Evolutionary conservation across 768 basidiomycete genomes (phyloP), one percentile per base, ranked within the genome.

Genomic region (Tephrocybe sp.): DNA sequence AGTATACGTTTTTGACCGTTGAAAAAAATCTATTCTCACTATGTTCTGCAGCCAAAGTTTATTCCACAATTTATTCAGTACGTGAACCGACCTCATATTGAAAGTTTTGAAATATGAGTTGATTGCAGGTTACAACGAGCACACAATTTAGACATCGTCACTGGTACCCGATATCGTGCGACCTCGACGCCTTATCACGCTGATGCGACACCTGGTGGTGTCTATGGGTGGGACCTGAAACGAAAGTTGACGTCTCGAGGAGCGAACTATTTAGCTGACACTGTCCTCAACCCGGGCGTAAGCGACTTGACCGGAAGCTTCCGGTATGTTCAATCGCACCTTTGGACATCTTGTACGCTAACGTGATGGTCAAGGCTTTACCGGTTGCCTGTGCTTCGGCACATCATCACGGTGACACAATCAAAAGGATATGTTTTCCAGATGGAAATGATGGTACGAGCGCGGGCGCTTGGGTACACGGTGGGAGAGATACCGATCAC

Each of bases 381-480:
- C 65, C 84, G 89, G 34, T 65, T 82, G 10, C 75, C 77, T 0
- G 93, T 89, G 6, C 74, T 96, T 48, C 80, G 79, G 42, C 84
- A 92, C 58, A 88, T 96, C 62, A 95, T 96, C 60, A 81, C 85
- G 4, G 78, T 85, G 57, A 92, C 89, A 1, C 79, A 85, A 54
- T 92, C 92, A 2, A 89, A 89, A 57, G 93, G 93, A 8, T 96
- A 95, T 60, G 93, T 96, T 26, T 95, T 96, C 74, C 93, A 96
- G 75, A 96, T 96, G 93, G 93, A 96, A 66, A 96, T 95, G 87
- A 95, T 95, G 80, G 93, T 92, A 16, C 82, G 93, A 1, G 93
- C 93, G 4, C 79, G 85, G 17, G 82, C 88, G 1, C 70, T 91
- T 49, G 92, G 90, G 5, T 95, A 92, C 68, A 82, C 78, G 4